Base-by-base conservation (phyloP, 164 flowering plant genomes). In the Akebia trifoliata region DNA sequence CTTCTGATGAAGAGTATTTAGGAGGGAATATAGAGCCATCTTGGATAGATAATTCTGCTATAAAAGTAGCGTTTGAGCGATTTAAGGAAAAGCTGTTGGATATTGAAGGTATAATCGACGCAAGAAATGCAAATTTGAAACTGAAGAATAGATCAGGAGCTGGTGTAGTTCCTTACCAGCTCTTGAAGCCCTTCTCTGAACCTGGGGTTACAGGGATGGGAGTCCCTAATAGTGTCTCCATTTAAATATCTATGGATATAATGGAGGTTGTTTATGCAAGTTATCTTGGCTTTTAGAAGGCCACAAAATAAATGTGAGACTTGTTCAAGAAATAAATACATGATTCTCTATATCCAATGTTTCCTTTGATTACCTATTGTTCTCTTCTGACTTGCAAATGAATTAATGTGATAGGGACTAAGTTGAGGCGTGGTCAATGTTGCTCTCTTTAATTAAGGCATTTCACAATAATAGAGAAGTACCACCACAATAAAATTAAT, bases 1-100 rank as follows among this genome's bases (percentile, higher is more conserved):
- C 79, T 1, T 54, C 65, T 0, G 76, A 69, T 21, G 80, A 73
- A 35, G 77, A 76, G 66, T 76, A 76, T 31, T 2, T 76, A 7
- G 77, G 80, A 2, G 61, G 22, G 2, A 0, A 37, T 8, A 20
- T 48, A 10, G 71, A 70, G 48, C 64, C 71, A n/a, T 32, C 72
- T 0, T 76, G 75, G 75, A 43, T 17, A 2, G 62, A 53, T 11
- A 39, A 63, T 34, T 63, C 67, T 0, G 15, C 10, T 0, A 57
- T 74, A 1, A 49, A n/a, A 4, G 69, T 60, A 1, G 72, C 72
- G 0, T 71, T 56, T 21, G 73, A 70, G 38, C 40, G 39, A 34
- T 76, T 73, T 38, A 24, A 6, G 1, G 60, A 64, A 11, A 60
- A 36, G 17, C 20, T 73, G 63, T 57, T 42, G 51, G 69, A 70